phyloP scores from a whole-genome alignment of 106 monocot species.

The Chionographis japonica region DNA sequence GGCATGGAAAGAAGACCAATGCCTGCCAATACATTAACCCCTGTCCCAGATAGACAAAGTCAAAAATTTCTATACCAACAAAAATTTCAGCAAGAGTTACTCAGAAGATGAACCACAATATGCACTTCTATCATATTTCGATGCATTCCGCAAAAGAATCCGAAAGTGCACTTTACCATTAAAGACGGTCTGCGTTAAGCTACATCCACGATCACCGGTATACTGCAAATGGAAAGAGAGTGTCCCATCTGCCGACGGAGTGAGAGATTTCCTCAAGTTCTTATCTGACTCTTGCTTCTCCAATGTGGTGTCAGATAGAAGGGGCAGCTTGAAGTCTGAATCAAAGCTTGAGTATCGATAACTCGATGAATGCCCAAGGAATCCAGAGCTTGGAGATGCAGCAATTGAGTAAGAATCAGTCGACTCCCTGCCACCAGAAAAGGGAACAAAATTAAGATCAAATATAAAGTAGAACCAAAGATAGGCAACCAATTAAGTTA shows the following conservation, averaged over 20 bases:
- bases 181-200: slow-evolving; percentile 77
- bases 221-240: slow-evolving; percentile 39
- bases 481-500: too few species aligned
- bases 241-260: slow-evolving; percentile 4
- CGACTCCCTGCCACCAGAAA: slow-evolving; percentile 42
- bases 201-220: slow-evolving; percentile 59
- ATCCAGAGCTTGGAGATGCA: slow-evolving; percentile 72
- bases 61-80: not conserved
- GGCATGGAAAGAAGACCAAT: slow-evolving; percentile 88
- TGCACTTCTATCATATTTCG: too few species aligned
- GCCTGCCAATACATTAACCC: slow-evolving; percentile 85
- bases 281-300: slow-evolving; percentile 28
- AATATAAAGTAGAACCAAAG: too few species aligned
- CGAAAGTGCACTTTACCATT: slow-evolving; percentile 48
- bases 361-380: slow-evolving; percentile 35
- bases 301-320: slow-evolving; percentile 25
- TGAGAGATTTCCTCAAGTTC: slow-evolving; percentile 18
- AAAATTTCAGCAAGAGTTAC: not conserved
- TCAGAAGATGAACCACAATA: not conserved
- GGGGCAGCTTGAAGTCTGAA: slow-evolving; percentile 40
- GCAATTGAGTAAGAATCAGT: slow-evolving; percentile 69
- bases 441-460: not conserved
- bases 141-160: too few species aligned
- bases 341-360: slow-evolving; percentile 34
- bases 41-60: slow-evolving; percentile 32